Base-by-base conservation (phyloP, 495 filamentous ascomycete species). In the Clavariopsis aquatica region DNA sequence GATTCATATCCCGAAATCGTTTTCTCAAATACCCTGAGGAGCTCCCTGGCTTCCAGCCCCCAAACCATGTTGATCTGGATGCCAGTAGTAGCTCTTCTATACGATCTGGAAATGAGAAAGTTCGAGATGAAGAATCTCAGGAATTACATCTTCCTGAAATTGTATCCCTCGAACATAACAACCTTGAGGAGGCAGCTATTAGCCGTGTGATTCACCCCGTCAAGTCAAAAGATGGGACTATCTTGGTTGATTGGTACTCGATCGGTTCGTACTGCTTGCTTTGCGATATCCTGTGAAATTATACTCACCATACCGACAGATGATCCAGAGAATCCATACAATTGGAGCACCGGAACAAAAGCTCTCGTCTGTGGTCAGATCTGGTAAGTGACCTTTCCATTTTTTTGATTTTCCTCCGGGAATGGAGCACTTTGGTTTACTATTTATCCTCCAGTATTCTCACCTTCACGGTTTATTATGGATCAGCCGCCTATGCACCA, bases 401-500 rank as follows among this genome's bases (percentile, higher is more conserved):
- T 52, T 36, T 36, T 13, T 6, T 13, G 6, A 36, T 36, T 36
- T 13, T 36, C 6, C 6, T 13, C 6, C 13, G 13, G 31, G 23
- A 3, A n/a, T 52, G 13, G 20, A 23, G 15, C 15, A 6, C 49
- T 19, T 17, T 52, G 26, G 49, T 23, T 52, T 26, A 52, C 5
- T 26, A 15, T 69, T 66, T 17, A 60, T 57, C 28, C 73, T 77
- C 47, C 58, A n/a, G 67, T 71, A n/a, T 63, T 13, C 68, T 36
- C 58, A 74, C 71, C 20, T 69, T 69, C 43, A 56, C 55, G 3
- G 59, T 74, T 15, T 74, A 74, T 47, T 55, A 26, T 6, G 71
- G 52, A 19, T 62, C 52, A 6, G 29, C 64, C 20, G 71, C 71
- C 22, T 74, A 71, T 51, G 61, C 57, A 10, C 49, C 57, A 1